These are phyloP conservation scores for Plasmodium cynomolgi DNA, from an alignment of 169 alveolate genomes.

Conservation along the genomic window DNA sequence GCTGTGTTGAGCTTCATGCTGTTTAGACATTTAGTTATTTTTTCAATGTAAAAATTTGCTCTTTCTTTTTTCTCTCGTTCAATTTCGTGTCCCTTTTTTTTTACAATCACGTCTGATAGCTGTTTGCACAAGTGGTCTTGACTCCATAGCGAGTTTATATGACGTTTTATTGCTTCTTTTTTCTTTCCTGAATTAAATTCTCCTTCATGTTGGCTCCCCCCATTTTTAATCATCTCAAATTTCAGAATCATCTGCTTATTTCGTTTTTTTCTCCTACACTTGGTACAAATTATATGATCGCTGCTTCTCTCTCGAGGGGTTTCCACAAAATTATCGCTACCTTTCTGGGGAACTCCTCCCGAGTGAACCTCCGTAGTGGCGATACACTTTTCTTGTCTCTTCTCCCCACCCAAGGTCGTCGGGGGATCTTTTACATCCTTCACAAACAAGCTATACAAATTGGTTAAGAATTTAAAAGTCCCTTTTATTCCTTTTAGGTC, in stretches of 20 bases:
- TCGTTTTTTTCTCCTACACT: not conserved
- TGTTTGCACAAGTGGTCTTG: slow-evolving; percentile 10
- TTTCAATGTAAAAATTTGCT: slow-evolving; percentile 65
- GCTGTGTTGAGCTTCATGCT: slow-evolving; percentile 81
- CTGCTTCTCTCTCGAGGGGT: not conserved
- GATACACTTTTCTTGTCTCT: not conserved
- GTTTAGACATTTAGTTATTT: slow-evolving; percentile 79
- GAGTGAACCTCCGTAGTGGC: not conserved
- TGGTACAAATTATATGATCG: slow-evolving; percentile 23
- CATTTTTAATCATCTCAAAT: not conserved
- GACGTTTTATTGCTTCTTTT: not conserved
- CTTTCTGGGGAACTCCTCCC: not conserved
- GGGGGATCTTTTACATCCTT: not conserved
- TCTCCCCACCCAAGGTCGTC: not conserved
- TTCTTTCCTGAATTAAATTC: not conserved
- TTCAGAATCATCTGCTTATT: slow-evolving; percentile 19
- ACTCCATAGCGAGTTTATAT: not conserved
- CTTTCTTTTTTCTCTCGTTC: slow-evolving; percentile 58
- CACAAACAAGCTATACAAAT: slow-evolving; percentile 55
- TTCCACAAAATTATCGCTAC: not conserved
- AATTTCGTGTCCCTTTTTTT: slow-evolving; percentile 3
- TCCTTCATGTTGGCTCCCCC: not conserved
- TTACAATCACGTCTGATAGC: slow-evolving; percentile 17
- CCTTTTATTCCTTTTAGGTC: slow-evolving; percentile 79
- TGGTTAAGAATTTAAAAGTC: slow-evolving; percentile 71